Conservation (phyloP, 495 filamentous ascomycete species). For the Darksidea phi region DNA sequence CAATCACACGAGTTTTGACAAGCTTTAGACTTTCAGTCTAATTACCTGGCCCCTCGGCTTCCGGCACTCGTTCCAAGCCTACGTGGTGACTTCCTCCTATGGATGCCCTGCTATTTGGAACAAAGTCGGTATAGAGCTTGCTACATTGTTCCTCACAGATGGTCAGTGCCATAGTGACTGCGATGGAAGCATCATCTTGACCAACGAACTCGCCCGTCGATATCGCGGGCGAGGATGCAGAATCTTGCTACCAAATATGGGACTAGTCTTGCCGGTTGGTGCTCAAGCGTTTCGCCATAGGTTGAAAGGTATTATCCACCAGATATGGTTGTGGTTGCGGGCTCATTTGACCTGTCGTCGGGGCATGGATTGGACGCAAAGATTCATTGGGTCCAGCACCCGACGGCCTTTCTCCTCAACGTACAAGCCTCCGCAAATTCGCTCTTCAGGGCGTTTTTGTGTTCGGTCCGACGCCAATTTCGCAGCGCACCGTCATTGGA, state of each 20-base stretch:
- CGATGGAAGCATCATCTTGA: slow-evolving; percentile 33
- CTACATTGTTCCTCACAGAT: slow-evolving; percentile 9
- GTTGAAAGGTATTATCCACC: neutral
- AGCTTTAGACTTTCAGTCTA: no score
- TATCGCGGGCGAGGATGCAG: slow-evolving; percentile 8
- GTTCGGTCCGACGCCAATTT: no score
- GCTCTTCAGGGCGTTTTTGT: slow-evolving; percentile 48
- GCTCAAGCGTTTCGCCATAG: slow-evolving; percentile 16
- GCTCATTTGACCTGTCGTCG: slow-evolving; percentile 23
- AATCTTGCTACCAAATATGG: slow-evolving; percentile 6
- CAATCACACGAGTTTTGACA: no score
- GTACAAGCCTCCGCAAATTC: slow-evolving; percentile 36
- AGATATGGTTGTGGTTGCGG: slow-evolving; percentile 35
- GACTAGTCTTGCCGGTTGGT: no score
- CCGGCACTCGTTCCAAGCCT: no score
- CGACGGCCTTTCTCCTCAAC: slow-evolving; percentile 39
- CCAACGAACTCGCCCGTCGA: slow-evolving; percentile 13
- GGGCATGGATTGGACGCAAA: slow-evolving; percentile 43
- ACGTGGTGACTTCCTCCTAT: no score
- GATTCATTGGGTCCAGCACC: slow-evolving; percentile 32
- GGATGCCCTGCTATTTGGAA: neutral
- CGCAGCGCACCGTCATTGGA: no score
- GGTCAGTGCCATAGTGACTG: slow-evolving; percentile 35
- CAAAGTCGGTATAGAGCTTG: neutral
- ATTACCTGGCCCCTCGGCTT: no score